A percentile compares a stretch with the other conserved stretches of the same genome.
phyloP scores from a whole-genome alignment of 768 basidiomycete species.

The Imleria badia region DNA sequence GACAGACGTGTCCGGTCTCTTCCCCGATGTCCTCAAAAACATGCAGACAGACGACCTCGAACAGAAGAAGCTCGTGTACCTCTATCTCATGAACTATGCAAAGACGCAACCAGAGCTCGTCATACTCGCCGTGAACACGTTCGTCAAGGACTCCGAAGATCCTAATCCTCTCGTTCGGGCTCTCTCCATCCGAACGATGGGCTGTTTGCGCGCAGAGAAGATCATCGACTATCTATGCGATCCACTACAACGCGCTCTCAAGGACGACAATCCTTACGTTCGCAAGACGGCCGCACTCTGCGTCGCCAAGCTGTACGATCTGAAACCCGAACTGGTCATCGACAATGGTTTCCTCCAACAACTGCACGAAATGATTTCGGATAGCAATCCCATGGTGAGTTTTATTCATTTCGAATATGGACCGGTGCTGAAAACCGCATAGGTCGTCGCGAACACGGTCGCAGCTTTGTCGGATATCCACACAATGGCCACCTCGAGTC shows the following conservation, averaged over 20 bases:
- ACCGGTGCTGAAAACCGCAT: neutral
- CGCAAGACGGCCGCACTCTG: conserved; percentile 98
- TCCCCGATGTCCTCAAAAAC: conserved; percentile 98
- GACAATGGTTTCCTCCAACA: conserved; percentile 93
- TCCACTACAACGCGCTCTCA: conserved; percentile 86
- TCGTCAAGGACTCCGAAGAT: conserved; percentile 97
- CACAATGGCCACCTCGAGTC: conserved; percentile 53
- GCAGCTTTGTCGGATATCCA: conserved; percentile 94
- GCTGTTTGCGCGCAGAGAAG: conserved; percentile 95
- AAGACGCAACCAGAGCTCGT: conserved; percentile 99
- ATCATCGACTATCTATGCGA: conserved; percentile 99
- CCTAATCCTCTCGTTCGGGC: conserved; percentile 97
- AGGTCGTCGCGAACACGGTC: conserved; percentile 98
- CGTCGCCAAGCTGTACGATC: conserved; percentile 96
- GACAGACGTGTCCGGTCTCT: conserved; percentile 86
- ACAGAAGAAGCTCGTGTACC: conserved; percentile 99
- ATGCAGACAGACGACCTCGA: conserved; percentile 99
- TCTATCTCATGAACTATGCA: conserved; percentile 99
- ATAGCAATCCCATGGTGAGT: conserved; percentile 94
- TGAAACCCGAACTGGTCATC: conserved; percentile 92
- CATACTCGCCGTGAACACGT: conserved; percentile 98
- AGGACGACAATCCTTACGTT: conserved; percentile 97
- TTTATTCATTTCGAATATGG: neutral
- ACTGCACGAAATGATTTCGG: conserved; percentile 89
- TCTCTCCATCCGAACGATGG: conserved; percentile 97